Base-by-base conservation (phyloP, 108 stramenopile genomes). In the Skeletonema marinoi region DNA sequence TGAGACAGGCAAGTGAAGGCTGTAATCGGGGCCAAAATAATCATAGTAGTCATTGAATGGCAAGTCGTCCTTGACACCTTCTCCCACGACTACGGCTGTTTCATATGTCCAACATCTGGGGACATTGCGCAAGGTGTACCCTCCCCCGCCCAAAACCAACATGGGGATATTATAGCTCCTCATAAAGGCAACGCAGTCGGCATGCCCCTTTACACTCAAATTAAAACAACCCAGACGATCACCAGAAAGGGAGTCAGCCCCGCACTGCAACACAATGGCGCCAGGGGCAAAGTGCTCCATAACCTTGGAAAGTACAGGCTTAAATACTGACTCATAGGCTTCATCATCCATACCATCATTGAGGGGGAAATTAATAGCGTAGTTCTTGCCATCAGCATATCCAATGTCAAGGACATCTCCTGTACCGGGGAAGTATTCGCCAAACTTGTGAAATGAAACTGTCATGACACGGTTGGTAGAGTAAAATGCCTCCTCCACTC, bases 1-100 rank as follows among this genome's bases (percentile, higher is more conserved):
- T 75, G 86, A 91, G 7, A 95, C 94, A 11, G 97, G 97, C 62
- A 99, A 78, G 77, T 99, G 98, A 60, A 99, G 86, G 50, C 93
- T 85, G 83, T 98, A 98, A 74, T 99, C 99, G 3, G 99, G 99
- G 32, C 97, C 97, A 84, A 93, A 99, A 87, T 98, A 99, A 85
- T 98, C 98, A 76, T 97, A 98, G 85, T 99, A 99, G 74, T 98
- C 98, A 75, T 98, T 98, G 84, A 95, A 98, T 42, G 99, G 98
- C 31, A 99, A 80, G 66, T 91, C 92, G 82, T 98, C 94, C 84
- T 95, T 91, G 61, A 97, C 82, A 14, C 82, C 71, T 35, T 92
- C 89, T 29, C 93, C 97, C 36, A 97, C 85, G 70, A 99, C 78
- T 6, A 99, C 94, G 7, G 92, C 80, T 8, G 98, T 98, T 82